Evolutionary conservation across 768 basidiomycete genomes (phyloP).

Genomic region (Mrakia blollopis): DNA sequence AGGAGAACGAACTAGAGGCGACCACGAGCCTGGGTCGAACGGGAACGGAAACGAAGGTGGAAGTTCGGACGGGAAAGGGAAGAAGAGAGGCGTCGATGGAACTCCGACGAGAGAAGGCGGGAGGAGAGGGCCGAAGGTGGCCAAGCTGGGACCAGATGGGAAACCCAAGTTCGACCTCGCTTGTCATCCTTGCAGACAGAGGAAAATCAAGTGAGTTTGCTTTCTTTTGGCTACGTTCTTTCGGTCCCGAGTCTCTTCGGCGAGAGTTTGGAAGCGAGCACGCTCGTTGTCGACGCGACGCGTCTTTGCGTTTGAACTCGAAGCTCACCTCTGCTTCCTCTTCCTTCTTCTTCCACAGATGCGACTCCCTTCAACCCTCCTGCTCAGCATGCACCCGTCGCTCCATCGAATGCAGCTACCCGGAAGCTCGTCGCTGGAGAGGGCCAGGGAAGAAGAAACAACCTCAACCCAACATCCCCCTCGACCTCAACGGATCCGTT

Average conservation of each 20-base stretch:
- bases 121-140: not conserved
- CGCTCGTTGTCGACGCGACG: not conserved
- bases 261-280: too few species aligned
- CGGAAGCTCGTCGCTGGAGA: not conserved
- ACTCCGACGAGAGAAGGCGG: not conserved
- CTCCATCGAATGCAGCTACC: not conserved
- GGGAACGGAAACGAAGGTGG: not conserved
- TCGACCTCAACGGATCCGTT: not conserved
- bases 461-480: not conserved
- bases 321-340: not conserved
- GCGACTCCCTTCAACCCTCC: conserved; percentile 2
- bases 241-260: too few species aligned
- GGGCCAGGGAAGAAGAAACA: not conserved
- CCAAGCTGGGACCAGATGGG: conserved; percentile 12
- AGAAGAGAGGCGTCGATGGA: not conserved
- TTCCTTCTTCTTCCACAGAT: not conserved
- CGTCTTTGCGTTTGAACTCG: not conserved
- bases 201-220: not conserved
- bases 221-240: not conserved
- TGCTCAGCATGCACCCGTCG: conserved; percentile 1
- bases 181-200: not conserved
- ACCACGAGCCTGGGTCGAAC: not conserved
- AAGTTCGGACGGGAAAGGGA: not conserved
- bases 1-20: not conserved
- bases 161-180: conserved; percentile 4